These are phyloP conservation scores for Colletotrichum simmondsii DNA, from an alignment of 2,329 filamentous ascomycete genomes.

Conservation along the genomic window DNA sequence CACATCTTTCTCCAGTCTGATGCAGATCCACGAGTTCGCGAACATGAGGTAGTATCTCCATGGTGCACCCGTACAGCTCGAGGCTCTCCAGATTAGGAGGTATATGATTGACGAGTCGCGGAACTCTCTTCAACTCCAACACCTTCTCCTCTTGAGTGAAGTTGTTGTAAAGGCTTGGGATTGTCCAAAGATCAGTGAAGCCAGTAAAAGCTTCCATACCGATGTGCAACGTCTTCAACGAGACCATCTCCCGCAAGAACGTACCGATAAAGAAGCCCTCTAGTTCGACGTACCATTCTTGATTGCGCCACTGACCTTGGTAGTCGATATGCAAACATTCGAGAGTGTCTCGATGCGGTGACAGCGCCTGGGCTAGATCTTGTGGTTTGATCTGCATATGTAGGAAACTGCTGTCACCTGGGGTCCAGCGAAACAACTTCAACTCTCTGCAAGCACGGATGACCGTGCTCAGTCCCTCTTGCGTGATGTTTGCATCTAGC, in stretches of 20 bases:
- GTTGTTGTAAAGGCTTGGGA: neutral
- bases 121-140: neutral
- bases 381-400: slow-evolving; percentile 7
- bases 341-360: neutral
- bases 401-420: neutral
- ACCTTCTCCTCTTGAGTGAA: neutral
- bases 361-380: neutral
- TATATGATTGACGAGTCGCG: neutral
- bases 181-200: neutral
- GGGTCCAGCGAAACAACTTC: neutral
- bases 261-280: neutral
- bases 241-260: neutral
- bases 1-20: neutral
- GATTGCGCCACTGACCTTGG: neutral
- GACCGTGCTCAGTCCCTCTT: neutral
- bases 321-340: neutral
- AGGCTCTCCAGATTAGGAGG: neutral
- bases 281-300: neutral
- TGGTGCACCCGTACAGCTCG: neutral
- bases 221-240: neutral
- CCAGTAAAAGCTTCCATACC: slow-evolving; percentile 12
- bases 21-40: neutral
- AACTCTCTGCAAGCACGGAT: neutral
- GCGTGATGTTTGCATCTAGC: neutral
- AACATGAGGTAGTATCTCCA: neutral